A percentile compares a stretch with the other conserved stretches of the same genome.
phyloP scores from a whole-genome alignment of 2,329 filamentous ascomycete genomes.

The Sporothrix luriei region DNA sequence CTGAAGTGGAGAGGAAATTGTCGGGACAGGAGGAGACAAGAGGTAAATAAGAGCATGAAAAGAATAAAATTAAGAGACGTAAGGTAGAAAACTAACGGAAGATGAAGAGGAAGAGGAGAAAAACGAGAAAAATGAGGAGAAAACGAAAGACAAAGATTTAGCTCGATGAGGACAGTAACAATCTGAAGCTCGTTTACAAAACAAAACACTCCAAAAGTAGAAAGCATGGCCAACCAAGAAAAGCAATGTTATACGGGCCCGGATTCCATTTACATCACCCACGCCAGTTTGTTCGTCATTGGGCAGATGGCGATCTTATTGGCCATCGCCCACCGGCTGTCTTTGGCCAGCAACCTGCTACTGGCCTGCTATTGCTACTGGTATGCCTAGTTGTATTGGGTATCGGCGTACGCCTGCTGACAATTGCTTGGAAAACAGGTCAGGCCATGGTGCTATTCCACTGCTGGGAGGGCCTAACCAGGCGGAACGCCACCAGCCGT shows the following conservation, averaged over 20 bases:
- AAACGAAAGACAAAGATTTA: not conserved
- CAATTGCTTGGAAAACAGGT: conserved; percentile 30
- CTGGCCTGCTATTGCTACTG: not conserved
- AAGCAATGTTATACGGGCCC: not conserved
- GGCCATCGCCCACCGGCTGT: not conserved
- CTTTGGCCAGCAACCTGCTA: not conserved
- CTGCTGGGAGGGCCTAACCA: not conserved
- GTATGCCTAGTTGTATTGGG: not conserved
- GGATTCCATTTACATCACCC: conserved; percentile 27
- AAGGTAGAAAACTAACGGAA: not conserved
- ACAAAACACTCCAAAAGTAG: not conserved
- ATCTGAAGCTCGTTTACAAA: not conserved
- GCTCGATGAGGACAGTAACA: not conserved
- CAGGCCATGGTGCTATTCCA: conserved; percentile 1
- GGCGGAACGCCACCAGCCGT: conserved; percentile 10
- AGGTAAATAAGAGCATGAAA: not conserved
- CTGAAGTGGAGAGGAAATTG: not conserved
- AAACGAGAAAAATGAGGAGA: not conserved
- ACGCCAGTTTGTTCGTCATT: conserved; percentile 30
- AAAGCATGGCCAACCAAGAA: not conserved
- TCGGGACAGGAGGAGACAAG: not conserved
- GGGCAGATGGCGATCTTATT: not conserved
- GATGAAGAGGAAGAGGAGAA: not conserved
- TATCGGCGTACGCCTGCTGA: not conserved
- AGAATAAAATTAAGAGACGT: not conserved